Conservation (phyloP, 306 rosid species). For the Fragaria nilgerrensis region DNA sequence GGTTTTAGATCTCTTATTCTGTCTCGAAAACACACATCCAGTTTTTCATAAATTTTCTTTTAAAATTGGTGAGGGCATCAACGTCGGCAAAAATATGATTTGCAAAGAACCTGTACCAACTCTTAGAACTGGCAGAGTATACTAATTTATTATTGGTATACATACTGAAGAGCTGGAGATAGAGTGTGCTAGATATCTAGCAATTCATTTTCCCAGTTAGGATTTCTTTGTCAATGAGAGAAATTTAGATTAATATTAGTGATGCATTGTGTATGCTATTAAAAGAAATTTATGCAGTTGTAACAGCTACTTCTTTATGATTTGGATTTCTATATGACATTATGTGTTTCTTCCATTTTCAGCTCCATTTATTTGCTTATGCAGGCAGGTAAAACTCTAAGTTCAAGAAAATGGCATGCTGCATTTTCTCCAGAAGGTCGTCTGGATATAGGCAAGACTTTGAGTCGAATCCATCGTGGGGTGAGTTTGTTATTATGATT, state of each 20-base stretch:
- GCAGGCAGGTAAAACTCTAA: constrained; percentile 93
- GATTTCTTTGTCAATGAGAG: not conserved
- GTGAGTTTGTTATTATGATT: constrained; percentile 47
- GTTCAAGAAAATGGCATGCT: constrained; percentile 89
- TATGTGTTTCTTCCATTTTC: constrained; percentile 16
- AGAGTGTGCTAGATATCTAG: not conserved
- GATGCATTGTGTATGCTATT: not conserved
- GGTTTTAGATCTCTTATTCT: not conserved
- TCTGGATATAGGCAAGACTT: constrained; percentile 81
- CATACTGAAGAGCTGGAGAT: not conserved
- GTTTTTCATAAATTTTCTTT: not conserved
- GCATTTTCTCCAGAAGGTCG: constrained; percentile 80
- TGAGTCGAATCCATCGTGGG: constrained; percentile 84
- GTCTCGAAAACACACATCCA: not conserved
- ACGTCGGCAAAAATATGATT: not conserved
- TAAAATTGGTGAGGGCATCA: not conserved
- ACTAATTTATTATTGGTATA: not conserved
- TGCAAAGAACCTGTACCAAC: not conserved
- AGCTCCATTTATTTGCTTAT: constrained; percentile 22
- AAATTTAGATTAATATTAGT: not conserved
- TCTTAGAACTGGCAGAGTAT: not conserved
- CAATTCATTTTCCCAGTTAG: not conserved
- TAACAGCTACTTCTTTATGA: not conserved
- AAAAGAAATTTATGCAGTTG: not conserved
- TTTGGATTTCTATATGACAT: constrained; percentile 6